These are phyloP conservation scores for Colletotrichum caudatum DNA, from an alignment of 2,329 filamentous ascomycete species.

Conservation along the genomic window DNA sequence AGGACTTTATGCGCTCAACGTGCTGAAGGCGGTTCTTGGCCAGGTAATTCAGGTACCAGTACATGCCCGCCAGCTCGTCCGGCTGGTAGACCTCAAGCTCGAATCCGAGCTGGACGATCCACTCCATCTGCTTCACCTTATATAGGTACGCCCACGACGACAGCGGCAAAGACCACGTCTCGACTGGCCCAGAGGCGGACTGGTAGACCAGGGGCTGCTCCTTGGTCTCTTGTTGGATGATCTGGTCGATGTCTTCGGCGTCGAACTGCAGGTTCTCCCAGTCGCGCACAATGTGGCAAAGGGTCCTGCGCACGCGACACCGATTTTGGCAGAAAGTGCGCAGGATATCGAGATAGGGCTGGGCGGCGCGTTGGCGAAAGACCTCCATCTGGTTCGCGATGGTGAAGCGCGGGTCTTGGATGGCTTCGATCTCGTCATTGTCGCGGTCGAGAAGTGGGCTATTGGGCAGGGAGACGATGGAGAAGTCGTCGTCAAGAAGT, in stretches of 20 bases:
- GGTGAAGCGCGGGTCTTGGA: slow-evolving; percentile 78
- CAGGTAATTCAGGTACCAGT: slow-evolving; percentile 86
- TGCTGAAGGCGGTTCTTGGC: slow-evolving; percentile 76
- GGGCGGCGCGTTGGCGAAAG: slow-evolving; percentile 70
- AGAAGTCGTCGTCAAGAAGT: slow-evolving; percentile 85
- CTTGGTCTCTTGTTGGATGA: slow-evolving; percentile 70
- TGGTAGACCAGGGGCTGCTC: slow-evolving; percentile 70
- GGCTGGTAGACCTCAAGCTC: slow-evolving; percentile 90
- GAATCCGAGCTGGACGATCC: slow-evolving; percentile 91
- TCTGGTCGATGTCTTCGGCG: slow-evolving; percentile 80
- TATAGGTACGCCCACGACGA: slow-evolving; percentile 92
- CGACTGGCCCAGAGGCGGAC: slow-evolving; percentile 56
- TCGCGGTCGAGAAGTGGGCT: slow-evolving; percentile 76
- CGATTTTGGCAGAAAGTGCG: slow-evolving; percentile 90
- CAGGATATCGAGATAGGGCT: slow-evolving; percentile 86
- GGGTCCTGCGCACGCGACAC: slow-evolving; percentile 87
- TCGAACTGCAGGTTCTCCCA: slow-evolving; percentile 89
- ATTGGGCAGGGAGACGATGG: slow-evolving; percentile 78
- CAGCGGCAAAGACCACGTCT: slow-evolving; percentile 77
- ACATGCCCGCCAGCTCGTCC: slow-evolving; percentile 89
- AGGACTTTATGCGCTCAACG: slow-evolving; percentile 78
- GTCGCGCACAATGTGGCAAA: slow-evolving; percentile 84
- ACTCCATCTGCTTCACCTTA: slow-evolving; percentile 89
- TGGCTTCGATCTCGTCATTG: slow-evolving; percentile 82
- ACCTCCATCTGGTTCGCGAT: slow-evolving; percentile 80